Conservation (phyloP, 805 yeast species). For the Candida khao-thaluensis region DNA sequence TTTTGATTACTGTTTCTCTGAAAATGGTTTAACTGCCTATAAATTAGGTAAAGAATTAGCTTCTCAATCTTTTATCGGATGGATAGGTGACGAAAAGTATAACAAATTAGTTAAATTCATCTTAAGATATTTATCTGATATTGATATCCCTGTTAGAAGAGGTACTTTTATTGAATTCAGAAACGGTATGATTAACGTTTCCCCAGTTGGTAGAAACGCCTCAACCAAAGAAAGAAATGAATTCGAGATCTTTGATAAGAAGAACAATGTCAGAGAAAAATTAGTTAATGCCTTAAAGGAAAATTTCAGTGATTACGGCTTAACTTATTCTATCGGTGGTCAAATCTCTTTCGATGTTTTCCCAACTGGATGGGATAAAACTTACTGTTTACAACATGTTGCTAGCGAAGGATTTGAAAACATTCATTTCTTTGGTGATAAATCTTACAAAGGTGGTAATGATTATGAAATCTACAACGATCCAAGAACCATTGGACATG, state of each 20-base stretch:
- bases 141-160: conserved; percentile 94
- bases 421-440: conserved; percentile 98
- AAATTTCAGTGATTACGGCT: conserved; percentile 76
- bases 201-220: conserved; percentile 98
- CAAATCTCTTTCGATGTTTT: conserved; percentile 98
- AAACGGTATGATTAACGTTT: conserved; percentile 98
- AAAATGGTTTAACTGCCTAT: conserved; percentile 98
- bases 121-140: conserved; percentile 75
- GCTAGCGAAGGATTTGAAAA: conserved; percentile 77
- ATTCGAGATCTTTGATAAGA: conserved; percentile 80
- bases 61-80: conserved; percentile 88
- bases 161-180: conserved; percentile 99
- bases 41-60: conserved; percentile 85
- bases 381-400: conserved; percentile 94
- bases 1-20: conserved; percentile 95
- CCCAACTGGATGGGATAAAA: conserved; percentile 99
- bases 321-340: conserved; percentile 98
- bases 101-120: conserved; percentile 84
- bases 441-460: conserved; percentile 95
- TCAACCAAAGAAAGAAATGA: conserved; percentile 91
- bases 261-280: conserved; percentile 75
- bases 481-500: conserved; percentile 91
- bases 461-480: conserved; percentile 96
- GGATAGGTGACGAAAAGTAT: conserved; percentile 96
- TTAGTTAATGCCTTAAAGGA: conserved; percentile 83